Evolutionary conservation across 116 monocot species (phyloP), one percentile per base, ranked within the genome.

Genomic region (Dioscorea cayenensis): DNA sequence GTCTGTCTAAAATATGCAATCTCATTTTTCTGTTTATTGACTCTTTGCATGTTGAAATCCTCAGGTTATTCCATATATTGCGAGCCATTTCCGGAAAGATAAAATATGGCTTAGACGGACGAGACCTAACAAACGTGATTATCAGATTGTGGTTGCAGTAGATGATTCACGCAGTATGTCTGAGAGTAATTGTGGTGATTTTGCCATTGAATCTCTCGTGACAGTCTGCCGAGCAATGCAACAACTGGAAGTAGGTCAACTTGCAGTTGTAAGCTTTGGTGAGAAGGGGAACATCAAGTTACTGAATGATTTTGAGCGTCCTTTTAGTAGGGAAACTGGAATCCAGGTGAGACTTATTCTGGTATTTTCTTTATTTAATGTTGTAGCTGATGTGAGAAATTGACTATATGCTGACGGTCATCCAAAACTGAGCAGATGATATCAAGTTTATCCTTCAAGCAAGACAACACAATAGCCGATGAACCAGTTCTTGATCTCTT

Each of bases 141-240:
- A 96, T 73, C 96, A 96, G 72, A 90, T 96, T 36, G 88, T 92
- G 65, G 66, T 96, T 77, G 92, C 96, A 32, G 71, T 96, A 29
- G 96, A 96, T 71, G 96, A 96, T 60, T 96, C 96, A 5, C 80
- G 84, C 6, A 96, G 96, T 73, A 96, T 96, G 96, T 90, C 92
- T 36, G 96, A 96, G 75, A 83, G 83, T 82, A 72, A 75, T 64
- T 90, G 86, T 72, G 86, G 90, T 19, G 78, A 71, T 72, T 64
- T 83, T 63, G 96, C 96, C 16, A 66, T 90, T 13, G 90, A 97
- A 71, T 82, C 96, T 72, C 80, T 97, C 63, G 84, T 92, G 13
- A 84, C 90, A 1, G 86, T 97, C 19, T 97, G 93, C 62, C 80
- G 93, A 38, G 96, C 96, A 38, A 92, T 97, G 96, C 86, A 92